phyloP scores from a whole-genome alignment of 2,329 filamentous ascomycete genomes.

The Aspergillus sp. region DNA sequence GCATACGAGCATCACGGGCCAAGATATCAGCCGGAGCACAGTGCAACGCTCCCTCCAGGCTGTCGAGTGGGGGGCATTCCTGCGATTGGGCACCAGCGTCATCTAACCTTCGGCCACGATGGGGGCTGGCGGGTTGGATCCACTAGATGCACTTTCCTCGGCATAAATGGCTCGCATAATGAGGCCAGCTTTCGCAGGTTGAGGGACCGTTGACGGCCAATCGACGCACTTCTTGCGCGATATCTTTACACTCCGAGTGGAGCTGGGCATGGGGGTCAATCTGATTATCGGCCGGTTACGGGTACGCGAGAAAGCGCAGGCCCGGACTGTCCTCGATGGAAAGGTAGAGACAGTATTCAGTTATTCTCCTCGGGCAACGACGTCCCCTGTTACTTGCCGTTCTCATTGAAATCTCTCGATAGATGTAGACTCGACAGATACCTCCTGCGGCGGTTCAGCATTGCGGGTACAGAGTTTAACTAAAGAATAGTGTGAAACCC shows the following conservation, averaged over 20 bases:
- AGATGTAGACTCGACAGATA: too few relatives aligned
- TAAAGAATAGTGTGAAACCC: too few relatives aligned
- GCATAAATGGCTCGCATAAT: neutral
- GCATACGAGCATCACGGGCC: neutral
- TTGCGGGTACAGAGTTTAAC: too few relatives aligned
- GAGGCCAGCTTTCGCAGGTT: neutral
- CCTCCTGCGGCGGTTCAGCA: too few relatives aligned
- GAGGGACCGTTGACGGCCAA: neutral
- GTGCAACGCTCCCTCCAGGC: neutral
- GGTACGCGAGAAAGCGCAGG: neutral
- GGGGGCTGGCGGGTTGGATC: neutral
- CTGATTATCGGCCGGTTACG: neutral
- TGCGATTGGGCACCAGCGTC: neutral
- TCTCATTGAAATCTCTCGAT: too few relatives aligned
- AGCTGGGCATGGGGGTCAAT: conserved; percentile 1
- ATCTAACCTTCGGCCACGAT: neutral
- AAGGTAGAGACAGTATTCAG: neutral
- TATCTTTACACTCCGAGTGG: neutral
- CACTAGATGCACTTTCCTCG: neutral
- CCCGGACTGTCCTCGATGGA: neutral
- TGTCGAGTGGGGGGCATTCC: neutral
- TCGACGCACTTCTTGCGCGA: neutral
- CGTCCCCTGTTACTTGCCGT: too few relatives aligned
- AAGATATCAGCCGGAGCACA: neutral
- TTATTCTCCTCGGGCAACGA: too few relatives aligned